Evolutionary conservation across 768 basidiomycete species (phyloP).

Genomic region (Russula sp.): DNA sequence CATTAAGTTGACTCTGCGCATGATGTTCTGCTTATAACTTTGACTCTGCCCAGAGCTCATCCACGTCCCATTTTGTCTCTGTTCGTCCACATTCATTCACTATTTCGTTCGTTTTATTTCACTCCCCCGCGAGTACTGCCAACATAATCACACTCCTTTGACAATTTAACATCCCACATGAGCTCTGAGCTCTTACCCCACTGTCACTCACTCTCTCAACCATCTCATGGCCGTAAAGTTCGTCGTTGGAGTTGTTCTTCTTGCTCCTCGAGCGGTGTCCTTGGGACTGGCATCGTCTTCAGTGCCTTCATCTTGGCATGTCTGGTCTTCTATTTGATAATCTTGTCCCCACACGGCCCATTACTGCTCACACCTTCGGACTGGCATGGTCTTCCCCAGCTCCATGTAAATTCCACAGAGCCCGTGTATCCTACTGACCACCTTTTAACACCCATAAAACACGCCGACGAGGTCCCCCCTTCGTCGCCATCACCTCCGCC

Average conservation of each 20-base stretch:
- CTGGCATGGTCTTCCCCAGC: not conserved
- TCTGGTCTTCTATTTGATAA: constrained; percentile 1
- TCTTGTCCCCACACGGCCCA: not conserved
- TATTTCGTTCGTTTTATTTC: too few species aligned
- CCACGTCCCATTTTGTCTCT: not conserved
- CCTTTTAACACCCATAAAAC: too few species aligned
- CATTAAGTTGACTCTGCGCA: not conserved
- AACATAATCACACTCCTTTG: too few species aligned
- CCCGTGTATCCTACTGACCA: too few species aligned
- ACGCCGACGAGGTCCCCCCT: not conserved
- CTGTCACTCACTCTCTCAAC: not conserved
- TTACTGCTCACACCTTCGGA: not conserved
- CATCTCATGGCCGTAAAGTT: not conserved
- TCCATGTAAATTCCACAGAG: not conserved
- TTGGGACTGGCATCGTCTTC: not conserved
- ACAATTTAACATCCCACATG: not conserved
- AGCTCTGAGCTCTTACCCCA: not conserved
- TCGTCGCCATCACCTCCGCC: not conserved
- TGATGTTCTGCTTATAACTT: not conserved
- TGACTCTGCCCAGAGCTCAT: not conserved
- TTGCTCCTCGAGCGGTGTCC: not conserved
- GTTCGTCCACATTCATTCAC: too few species aligned
- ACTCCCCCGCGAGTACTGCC: too few species aligned
- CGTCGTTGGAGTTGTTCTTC: not conserved
- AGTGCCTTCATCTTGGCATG: not conserved